Conservation (phyloP, 441 rosid genomes). For the Adansonia madagascariensis region DNA sequence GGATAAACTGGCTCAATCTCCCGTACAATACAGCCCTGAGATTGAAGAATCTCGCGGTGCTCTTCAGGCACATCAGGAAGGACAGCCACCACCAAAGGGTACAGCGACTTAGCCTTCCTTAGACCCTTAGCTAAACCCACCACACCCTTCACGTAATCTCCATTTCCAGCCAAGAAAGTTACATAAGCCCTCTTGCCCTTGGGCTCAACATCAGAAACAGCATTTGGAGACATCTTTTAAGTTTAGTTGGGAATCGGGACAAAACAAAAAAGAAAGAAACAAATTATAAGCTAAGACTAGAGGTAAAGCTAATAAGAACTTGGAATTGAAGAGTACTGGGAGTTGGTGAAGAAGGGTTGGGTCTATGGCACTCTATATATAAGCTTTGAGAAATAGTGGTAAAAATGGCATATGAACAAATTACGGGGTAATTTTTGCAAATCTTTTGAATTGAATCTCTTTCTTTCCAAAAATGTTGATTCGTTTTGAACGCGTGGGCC, state of each 20-base stretch:
- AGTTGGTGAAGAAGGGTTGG: not conserved
- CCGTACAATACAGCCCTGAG: constrained; percentile 70
- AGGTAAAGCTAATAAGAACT: not conserved
- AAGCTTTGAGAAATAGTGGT: constrained; percentile 14
- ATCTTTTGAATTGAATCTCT: constrained; percentile 1
- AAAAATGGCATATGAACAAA: not conserved
- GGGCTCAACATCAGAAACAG: not conserved
- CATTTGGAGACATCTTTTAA: constrained; percentile 36
- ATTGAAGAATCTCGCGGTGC: constrained; percentile 59
- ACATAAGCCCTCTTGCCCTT: constrained; percentile 52
- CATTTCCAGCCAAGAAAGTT: constrained; percentile 73
- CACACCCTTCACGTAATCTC: constrained; percentile 74
- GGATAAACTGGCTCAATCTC: constrained; percentile 70
- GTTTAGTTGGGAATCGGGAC: not conserved
- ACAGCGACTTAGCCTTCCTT: constrained; percentile 54
- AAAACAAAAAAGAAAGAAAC: not conserved
- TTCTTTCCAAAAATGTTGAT: not conserved
- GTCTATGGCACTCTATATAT: constrained; percentile 21
- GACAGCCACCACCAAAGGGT: constrained; percentile 74
- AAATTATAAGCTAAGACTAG: not conserved
- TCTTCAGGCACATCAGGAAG: constrained; percentile 75
- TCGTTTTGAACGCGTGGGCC: constrained; percentile 15
- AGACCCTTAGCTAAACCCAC: constrained; percentile 78
- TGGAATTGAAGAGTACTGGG: not conserved
- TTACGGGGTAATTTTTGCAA: not conserved